Conservation (phyloP, 176 grass and related monocot genomes). For the Oryza brachyantha region DNA sequence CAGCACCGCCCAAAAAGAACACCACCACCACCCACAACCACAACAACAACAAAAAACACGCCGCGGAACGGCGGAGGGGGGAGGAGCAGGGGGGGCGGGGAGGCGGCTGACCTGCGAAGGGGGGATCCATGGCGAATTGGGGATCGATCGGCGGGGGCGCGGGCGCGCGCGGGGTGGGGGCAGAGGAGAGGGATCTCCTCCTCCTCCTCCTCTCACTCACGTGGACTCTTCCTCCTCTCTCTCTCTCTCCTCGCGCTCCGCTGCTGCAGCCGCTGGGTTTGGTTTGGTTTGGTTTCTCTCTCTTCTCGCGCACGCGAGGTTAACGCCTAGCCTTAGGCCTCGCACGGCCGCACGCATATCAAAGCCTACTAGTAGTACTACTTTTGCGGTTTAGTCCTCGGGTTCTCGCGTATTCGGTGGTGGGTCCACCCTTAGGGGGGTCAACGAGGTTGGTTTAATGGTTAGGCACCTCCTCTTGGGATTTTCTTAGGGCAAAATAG, state of each 20-base stretch:
- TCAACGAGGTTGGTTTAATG: neutral
- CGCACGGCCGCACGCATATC: slow-evolving; percentile 44
- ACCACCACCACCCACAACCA: too few relatives aligned
- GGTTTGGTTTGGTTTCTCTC: too few relatives aligned
- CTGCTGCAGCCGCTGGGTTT: too few relatives aligned
- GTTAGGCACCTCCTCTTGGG: neutral
- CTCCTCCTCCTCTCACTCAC: slow-evolving; percentile 16
- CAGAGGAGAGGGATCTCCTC: slow-evolving; percentile 22
- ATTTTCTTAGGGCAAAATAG: neutral
- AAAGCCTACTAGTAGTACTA: neutral
- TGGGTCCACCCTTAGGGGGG: neutral
- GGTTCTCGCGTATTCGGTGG: neutral
- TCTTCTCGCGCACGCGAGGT: slow-evolving; percentile 1
- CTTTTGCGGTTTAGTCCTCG: slow-evolving; percentile 7
- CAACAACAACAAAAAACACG: neutral
- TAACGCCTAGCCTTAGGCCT: slow-evolving; percentile 16
- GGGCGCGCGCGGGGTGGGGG: neutral
- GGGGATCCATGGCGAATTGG: slow-evolving; percentile 48
- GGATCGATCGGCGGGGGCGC: neutral
- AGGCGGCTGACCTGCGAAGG: slow-evolving; percentile 46
- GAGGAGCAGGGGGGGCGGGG: too few relatives aligned
- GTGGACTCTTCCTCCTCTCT: slow-evolving; percentile 26
- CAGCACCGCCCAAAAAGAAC: neutral
- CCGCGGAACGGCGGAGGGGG: neutral
- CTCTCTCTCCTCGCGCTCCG: neutral